Percentiles rank a stretch among this genome's conserved stretches.
Conservation (phyloP, 2,329 filamentous ascomycete species). For the Juglanconis juglandina region DNA sequence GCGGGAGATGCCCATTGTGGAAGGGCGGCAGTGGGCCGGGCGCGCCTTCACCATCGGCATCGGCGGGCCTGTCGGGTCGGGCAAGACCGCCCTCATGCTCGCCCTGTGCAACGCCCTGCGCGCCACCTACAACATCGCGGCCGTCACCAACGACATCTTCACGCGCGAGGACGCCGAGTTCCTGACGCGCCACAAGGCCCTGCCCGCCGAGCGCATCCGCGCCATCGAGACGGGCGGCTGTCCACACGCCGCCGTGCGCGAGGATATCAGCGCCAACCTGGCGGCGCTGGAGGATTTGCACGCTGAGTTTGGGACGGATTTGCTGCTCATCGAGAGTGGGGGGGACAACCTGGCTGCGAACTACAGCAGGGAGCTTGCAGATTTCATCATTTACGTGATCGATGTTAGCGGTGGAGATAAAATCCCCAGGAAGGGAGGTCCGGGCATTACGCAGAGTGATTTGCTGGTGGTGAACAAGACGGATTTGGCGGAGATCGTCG, state of each 20-base stretch:
- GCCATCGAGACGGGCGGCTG: conserved; percentile 98
- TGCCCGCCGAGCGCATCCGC: conserved; percentile 78
- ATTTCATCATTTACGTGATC: conserved; percentile 98
- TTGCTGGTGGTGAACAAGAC: conserved; percentile 96
- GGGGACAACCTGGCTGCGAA: conserved; percentile 97
- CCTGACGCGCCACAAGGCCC: conserved; percentile 79
- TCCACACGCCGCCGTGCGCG: conserved; percentile 92
- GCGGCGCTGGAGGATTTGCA: conserved; percentile 89
- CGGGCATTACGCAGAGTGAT: conserved; percentile 95
- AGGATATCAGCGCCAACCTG: conserved; percentile 93
- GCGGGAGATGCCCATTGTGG: conserved; percentile 89
- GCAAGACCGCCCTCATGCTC: conserved; percentile 96
- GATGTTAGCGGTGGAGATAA: conserved; percentile 97
- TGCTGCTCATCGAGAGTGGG: conserved; percentile 91
- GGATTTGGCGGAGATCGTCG: conserved; percentile 84
- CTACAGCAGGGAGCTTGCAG: conserved; percentile 89
- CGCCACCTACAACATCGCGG: conserved; percentile 78
- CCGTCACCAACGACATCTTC: conserved; percentile 99
- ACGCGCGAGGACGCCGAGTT: conserved; percentile 98
- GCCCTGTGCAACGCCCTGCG: conserved; percentile 84
- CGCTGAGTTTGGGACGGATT: conserved; percentile 70
- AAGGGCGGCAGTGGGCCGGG: conserved; percentile 82
- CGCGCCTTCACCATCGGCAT: conserved; percentile 96
- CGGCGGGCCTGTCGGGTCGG: conserved; percentile 95
- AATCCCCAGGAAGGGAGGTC: conserved; percentile 91